Conservation (phyloP, 1,284 basidiomycete species). For the Ceratobasidium sp. region DNA sequence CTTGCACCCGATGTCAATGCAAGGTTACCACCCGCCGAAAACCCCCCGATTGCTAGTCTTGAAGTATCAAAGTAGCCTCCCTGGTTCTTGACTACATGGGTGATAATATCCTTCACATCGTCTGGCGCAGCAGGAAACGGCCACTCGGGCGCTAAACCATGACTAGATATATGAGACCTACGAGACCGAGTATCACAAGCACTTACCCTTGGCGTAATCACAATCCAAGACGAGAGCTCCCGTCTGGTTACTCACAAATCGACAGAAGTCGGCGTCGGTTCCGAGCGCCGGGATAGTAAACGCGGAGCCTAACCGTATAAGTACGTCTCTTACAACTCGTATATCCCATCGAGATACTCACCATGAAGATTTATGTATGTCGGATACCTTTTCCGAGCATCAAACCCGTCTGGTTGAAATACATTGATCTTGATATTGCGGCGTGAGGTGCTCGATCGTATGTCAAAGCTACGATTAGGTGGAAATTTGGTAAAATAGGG, state of each 20-base stretch:
- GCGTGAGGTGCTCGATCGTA: neutral
- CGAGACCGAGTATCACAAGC: too few species aligned
- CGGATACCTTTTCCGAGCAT: constrained; percentile 5
- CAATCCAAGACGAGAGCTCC: constrained; percentile 33
- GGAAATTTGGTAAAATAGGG: constrained; percentile 27
- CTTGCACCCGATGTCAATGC: constrained; percentile 5
- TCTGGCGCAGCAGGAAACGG: constrained; percentile 28
- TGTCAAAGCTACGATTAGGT: constrained; percentile 15
- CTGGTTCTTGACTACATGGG: constrained; percentile 13
- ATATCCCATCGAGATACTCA: neutral
- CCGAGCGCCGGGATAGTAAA: constrained; percentile 29
- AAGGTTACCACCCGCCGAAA: constrained; percentile 30
- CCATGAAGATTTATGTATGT: constrained; percentile 46
- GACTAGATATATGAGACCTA: neutral
- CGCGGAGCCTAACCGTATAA: constrained; percentile 17
- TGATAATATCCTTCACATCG: constrained; percentile 17
- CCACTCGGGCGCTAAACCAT: constrained; percentile 9
- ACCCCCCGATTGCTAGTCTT: constrained; percentile 35
- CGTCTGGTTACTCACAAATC: constrained; percentile 2
- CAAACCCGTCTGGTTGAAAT: constrained; percentile 15
- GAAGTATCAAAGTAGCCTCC: constrained; percentile 35
- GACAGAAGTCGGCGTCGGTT: constrained; percentile 39
- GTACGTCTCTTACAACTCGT: neutral
- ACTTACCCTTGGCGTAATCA: constrained; percentile 35
- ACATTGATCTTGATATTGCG: constrained; percentile 16